These are phyloP conservation scores for Ceriops decandra DNA, from an alignment of 345 rosid species.

Conservation along the genomic window DNA sequence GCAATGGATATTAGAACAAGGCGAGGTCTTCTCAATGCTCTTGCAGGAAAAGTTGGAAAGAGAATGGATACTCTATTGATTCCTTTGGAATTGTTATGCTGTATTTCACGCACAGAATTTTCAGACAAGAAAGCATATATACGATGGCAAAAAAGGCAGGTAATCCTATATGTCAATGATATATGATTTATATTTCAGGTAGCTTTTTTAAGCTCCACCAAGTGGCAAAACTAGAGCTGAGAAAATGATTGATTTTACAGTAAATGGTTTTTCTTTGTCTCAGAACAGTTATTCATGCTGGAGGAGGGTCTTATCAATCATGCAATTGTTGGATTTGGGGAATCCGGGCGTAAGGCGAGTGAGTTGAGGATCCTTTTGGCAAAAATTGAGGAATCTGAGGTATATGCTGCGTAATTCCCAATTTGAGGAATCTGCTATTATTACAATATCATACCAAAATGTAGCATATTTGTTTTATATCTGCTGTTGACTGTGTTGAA, in stretches of 20 bases:
- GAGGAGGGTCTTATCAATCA: conserved; percentile 96
- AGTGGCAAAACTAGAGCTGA: conserved; percentile 10
- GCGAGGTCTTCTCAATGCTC: conserved; percentile 85
- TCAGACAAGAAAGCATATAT: conserved; percentile 92
- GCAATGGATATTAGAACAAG: conserved; percentile 95
- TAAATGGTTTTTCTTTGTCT: conserved; percentile 26
- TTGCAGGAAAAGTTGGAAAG: conserved; percentile 84
- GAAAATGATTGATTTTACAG: not conserved
- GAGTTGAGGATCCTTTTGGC: conserved; percentile 81
- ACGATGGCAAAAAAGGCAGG: conserved; percentile 99
- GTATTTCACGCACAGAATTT: conserved; percentile 90
- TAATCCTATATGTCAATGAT: conserved; percentile 27
- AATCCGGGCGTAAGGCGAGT: conserved; percentile 73
- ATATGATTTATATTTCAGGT: conserved; percentile 3
- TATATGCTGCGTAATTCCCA: conserved; percentile 13
- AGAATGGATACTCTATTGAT: conserved; percentile 85
- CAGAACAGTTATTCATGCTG: conserved; percentile 72
- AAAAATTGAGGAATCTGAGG: conserved; percentile 98
- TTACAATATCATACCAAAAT: not conserved
- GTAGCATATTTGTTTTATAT: not conserved
- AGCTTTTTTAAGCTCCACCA: conserved; percentile 12
- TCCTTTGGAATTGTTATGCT: conserved; percentile 85
- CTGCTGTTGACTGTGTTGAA: not conserved
- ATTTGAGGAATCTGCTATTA: not conserved
- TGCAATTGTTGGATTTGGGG: conserved; percentile 88